Conservation (phyloP, 2,329 filamentous ascomycete species). For the Fusarium marasasianum region DNA sequence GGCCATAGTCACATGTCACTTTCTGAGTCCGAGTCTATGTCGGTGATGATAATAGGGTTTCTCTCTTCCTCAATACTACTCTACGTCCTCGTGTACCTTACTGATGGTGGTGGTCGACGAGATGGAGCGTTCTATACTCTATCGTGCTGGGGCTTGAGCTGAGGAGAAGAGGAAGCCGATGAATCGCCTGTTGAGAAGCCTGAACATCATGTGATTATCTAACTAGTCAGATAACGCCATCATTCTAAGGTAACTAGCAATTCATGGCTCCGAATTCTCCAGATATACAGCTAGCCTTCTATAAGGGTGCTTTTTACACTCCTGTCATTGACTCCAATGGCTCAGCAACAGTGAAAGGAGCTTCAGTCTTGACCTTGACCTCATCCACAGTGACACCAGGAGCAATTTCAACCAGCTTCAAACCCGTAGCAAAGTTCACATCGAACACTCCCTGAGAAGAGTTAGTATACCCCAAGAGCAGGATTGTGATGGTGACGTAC, state of each 20-base stretch:
- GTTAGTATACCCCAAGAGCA: slow-evolving; percentile 19
- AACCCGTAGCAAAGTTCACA: slow-evolving; percentile 81
- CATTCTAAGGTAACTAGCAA: background rate
- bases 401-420: slow-evolving; percentile 86
- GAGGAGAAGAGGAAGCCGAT: too few species aligned
- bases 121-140: too few species aligned
- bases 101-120: too few species aligned
- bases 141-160: too few species aligned
- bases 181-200: too few species aligned
- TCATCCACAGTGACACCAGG: slow-evolving; percentile 91
- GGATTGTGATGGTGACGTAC: slow-evolving; percentile 54
- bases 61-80: too few species aligned
- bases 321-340: slow-evolving; percentile 78
- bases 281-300: background rate
- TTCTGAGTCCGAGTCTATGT: too few species aligned
- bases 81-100: too few species aligned
- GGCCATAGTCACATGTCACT: too few species aligned
- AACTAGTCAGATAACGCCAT: too few species aligned
- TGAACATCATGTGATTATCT: too few species aligned
- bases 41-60: too few species aligned
- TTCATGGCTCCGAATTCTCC: accelerated
- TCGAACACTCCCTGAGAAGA: slow-evolving; percentile 52
- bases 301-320: background rate
- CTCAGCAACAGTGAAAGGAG: slow-evolving; percentile 87
- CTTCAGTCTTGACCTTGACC: slow-evolving; percentile 86